These are phyloP conservation scores for Pholiota molesta DNA, from an alignment of 768 basidiomycete species.

Conservation along the genomic window DNA sequence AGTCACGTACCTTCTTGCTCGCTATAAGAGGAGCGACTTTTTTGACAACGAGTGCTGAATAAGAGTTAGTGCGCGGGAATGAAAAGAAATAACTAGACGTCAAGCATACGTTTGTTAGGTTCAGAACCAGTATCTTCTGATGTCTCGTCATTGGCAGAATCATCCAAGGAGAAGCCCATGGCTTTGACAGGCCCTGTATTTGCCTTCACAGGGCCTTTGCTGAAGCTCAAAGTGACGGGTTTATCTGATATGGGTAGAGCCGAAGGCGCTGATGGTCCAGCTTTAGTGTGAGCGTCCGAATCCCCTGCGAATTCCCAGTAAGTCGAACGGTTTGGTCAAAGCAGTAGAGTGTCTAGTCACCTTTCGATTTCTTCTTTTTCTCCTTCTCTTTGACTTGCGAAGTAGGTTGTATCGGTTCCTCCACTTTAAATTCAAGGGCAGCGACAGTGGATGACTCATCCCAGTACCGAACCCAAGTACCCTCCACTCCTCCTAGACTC, in stretches of 20 bases:
- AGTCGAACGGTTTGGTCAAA: background rate
- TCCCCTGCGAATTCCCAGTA: slow-evolving; percentile 8
- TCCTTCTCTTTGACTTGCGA: slow-evolving; percentile 45
- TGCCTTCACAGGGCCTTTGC: slow-evolving; percentile 47
- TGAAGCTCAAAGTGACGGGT: slow-evolving; percentile 79
- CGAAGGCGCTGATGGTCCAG: slow-evolving; percentile 56
- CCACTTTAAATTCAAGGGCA: slow-evolving; percentile 79
- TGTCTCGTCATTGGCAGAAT: slow-evolving; percentile 47
- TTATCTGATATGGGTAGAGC: slow-evolving; percentile 75
- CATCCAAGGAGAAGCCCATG: slow-evolving; percentile 73
- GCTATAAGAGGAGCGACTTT: slow-evolving; percentile 83
- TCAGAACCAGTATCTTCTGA: slow-evolving; percentile 47
- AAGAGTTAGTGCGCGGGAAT: background rate
- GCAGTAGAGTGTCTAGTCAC: slow-evolving; percentile 28
- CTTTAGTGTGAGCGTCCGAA: slow-evolving; percentile 35
- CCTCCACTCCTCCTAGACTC: slow-evolving; percentile 72
- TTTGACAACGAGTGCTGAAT: slow-evolving; percentile 48
- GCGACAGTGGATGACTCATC: slow-evolving; percentile 82
- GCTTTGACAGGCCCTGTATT: slow-evolving; percentile 27
- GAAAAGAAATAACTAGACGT: background rate
- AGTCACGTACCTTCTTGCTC: slow-evolving; percentile 71
- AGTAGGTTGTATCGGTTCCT: slow-evolving; percentile 48
- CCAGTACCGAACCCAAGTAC: slow-evolving; percentile 87
- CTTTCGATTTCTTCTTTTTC: slow-evolving; percentile 67
- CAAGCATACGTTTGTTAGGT: slow-evolving; percentile 53